Percentiles rank a stretch among this genome's conserved stretches.
phyloP scores from a whole-genome alignment of 192 early-diverging fungal species.

The Mortierella claussenii region DNA sequence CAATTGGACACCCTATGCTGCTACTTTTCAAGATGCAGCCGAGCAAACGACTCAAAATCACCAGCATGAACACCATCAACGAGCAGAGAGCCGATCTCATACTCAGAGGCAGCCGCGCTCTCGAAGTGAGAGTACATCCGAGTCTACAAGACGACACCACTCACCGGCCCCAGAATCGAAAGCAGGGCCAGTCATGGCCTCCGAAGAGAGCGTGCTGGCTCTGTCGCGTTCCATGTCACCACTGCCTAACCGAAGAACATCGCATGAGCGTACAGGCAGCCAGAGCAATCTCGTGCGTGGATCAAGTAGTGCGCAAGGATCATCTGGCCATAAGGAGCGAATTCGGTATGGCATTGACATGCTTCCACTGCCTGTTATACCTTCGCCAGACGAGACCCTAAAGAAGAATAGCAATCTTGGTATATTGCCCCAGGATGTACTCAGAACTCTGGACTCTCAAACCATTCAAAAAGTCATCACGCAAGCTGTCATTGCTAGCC shows the following conservation, averaged over 20 bases:
- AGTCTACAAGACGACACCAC: neutral
- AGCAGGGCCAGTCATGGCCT: neutral
- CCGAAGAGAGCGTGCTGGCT: conserved; percentile 23
- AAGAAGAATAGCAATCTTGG: conserved; percentile 23
- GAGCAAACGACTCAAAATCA: conserved; percentile 2
- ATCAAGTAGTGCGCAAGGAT: neutral
- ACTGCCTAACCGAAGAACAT: neutral
- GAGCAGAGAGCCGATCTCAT: neutral
- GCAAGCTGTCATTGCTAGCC: conserved; percentile 58
- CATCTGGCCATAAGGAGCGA: conserved; percentile 3
- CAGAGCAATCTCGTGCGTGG: neutral
- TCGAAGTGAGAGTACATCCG: conserved; percentile 25
- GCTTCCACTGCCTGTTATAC: conserved; percentile 39
- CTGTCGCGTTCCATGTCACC: conserved; percentile 26
- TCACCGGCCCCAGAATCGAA: neutral
- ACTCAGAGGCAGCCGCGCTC: conserved; percentile 3
- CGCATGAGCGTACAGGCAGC: conserved; percentile 22
- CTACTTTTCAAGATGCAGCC: neutral
- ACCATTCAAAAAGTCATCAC: conserved; percentile 49
- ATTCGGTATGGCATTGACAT: conserved; percentile 31
- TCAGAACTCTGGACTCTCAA: conserved; percentile 24
- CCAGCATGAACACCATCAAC: neutral
- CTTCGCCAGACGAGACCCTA: conserved; percentile 33
- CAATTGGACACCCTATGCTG: neutral
- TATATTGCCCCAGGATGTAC: conserved; percentile 43